Evolutionary conservation across 805 yeast species (phyloP), one percentile per base, ranked within the genome.

Genomic region (Spathaspora arborariae): DNA sequence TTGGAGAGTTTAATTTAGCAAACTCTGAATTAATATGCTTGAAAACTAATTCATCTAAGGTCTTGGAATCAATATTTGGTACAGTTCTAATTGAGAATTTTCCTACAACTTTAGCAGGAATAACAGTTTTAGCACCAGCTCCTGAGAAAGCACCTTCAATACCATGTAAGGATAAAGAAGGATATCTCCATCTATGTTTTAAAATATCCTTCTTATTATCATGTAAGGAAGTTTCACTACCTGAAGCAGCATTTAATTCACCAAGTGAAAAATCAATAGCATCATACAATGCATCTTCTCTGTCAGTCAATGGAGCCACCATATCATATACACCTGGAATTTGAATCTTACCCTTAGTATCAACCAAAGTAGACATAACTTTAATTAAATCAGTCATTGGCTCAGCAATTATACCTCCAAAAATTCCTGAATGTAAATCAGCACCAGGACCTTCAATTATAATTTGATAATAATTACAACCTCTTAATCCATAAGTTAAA

Each of bases 181-280:
- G 99, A 72, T 77, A 90, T 78, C 99, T 85, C 99, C 99, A 94
- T 79, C 99, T 84, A 69, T 91, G 97, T 86, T 90, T 92, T 59
- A 94, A 79, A 49, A 96, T 90, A 49, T 84, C 85, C 71, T 89
- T 83, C 70, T 89, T 88, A 64, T 78, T 77, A 52, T 81, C 76
- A 72, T 84, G 84, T 50, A 91, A 75, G 33, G 90, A 81, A 40
- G 97, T 90, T 53, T 88, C 65, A 7, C 97, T 84, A 44, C 98
- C 97, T 16, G 92, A 76, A 42, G 97, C 96, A 18, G 80, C 82
- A 63, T 91, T 87, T 65, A 94, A 80, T 56, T 91, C 98, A 34
- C 78, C 82, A 45, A 91, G 79, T 42, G 84, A 81, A 63, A 85
- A 94, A 62, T 90, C 96, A 64, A 94, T 91, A 46, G 78, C 78